Evolutionary conservation across 2,329 filamentous ascomycete genomes (phyloP).

Genomic region (Chalaropsis thielavioides): DNA sequence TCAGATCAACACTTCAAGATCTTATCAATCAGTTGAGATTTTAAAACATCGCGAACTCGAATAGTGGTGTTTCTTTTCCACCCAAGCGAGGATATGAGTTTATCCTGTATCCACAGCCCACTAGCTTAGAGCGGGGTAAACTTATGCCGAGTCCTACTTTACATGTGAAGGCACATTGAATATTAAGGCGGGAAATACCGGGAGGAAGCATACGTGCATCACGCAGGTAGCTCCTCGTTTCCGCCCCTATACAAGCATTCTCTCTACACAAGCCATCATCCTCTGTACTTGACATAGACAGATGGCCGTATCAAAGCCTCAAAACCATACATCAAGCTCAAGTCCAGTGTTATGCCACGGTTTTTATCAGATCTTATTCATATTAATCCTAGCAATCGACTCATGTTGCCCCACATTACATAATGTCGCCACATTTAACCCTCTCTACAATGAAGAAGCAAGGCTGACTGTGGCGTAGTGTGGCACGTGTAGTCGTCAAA

Average conservation of each 20-base stretch:
- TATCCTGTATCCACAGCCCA: not conserved
- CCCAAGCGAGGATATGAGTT: not conserved
- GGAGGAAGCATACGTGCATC: too few species aligned
- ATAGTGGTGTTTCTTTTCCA: not conserved
- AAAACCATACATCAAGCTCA: too few species aligned
- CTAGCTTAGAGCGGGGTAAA: not conserved
- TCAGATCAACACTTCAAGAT: conserved; percentile 6
- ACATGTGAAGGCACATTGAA: not conserved
- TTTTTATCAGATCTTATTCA: not conserved
- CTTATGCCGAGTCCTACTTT: not conserved
- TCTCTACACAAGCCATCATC: too few species aligned
- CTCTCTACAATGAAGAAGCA: not conserved
- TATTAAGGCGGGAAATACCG: not conserved
- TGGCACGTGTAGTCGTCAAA: too few species aligned
- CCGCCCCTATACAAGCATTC: too few species aligned
- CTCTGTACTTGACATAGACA: too few species aligned
- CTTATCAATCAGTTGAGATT: conserved; percentile 17
- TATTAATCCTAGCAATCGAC: not conserved
- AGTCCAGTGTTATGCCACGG: too few species aligned
- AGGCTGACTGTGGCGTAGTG: not conserved
- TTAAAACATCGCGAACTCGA: conserved; percentile 4
- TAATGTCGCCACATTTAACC: not conserved
- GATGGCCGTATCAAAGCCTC: too few species aligned
- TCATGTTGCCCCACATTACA: too few species aligned
- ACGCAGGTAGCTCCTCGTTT: too few species aligned